phyloP scores from a whole-genome alignment of 495 filamentous ascomycete genomes.

The Achaetomiella virescens region DNA sequence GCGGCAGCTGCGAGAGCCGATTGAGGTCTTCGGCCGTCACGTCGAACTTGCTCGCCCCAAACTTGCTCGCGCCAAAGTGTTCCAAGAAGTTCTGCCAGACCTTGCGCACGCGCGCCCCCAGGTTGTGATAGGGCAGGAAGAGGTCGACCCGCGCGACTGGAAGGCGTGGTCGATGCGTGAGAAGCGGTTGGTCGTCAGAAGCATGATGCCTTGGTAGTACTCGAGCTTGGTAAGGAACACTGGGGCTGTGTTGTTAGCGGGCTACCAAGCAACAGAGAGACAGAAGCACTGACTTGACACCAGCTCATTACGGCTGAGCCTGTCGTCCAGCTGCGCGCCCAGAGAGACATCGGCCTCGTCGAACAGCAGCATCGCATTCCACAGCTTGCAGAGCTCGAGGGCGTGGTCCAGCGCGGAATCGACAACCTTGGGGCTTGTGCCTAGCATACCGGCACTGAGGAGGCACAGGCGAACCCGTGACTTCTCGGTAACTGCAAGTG shows the following conservation, averaged over 20 bases:
- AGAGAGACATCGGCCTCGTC: constrained; percentile 47
- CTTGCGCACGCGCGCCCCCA: constrained; percentile 25
- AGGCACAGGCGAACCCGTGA: constrained; percentile 21
- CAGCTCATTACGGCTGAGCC: constrained; percentile 36
- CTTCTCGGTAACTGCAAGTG: constrained; percentile 36
- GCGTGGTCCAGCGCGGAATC: constrained; percentile 32
- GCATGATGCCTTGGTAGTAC: constrained; percentile 48
- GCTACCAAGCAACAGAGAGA: not conserved
- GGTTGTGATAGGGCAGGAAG: constrained; percentile 33
- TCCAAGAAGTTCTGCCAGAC: constrained; percentile 24
- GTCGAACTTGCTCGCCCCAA: constrained; percentile 18
- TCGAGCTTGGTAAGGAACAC: constrained; percentile 50
- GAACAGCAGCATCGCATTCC: constrained; percentile 43
- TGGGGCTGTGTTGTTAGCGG: constrained; percentile 11
- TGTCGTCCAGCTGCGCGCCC: constrained; percentile 36
- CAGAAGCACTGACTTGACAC: constrained; percentile 27
- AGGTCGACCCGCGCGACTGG: constrained; percentile 47
- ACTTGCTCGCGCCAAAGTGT: constrained; percentile 13
- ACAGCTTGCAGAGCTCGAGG: constrained; percentile 37
- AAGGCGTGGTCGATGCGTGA: constrained; percentile 44
- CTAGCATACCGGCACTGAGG: constrained; percentile 22
- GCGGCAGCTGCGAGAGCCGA: constrained; percentile 21
- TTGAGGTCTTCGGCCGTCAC: constrained; percentile 19
- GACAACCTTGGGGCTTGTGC: constrained; percentile 15
- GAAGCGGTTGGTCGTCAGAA: constrained; percentile 45